Percentiles rank a stretch among this genome's conserved stretches.
Evolutionary conservation across 345 rosid species (phyloP).

Genomic region (Hibiscus syriacus): DNA sequence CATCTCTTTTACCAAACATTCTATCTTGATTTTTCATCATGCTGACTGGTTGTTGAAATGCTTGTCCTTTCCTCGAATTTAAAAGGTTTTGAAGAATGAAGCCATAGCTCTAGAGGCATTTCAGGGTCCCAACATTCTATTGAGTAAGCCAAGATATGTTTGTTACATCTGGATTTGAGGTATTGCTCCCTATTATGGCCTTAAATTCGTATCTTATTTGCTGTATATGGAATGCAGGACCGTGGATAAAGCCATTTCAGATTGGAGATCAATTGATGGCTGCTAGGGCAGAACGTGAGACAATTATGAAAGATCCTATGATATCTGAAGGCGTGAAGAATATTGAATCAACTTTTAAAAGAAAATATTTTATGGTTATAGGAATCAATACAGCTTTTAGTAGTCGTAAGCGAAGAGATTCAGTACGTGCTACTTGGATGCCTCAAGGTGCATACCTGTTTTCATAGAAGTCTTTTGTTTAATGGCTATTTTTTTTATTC

Average conservation of each 20-base stretch:
- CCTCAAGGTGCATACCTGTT: conserved; percentile 57
- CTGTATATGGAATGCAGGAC: conserved; percentile 30
- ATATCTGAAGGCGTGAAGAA: conserved; percentile 16
- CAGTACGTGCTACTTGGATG: conserved; percentile 90
- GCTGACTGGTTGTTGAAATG: background rate
- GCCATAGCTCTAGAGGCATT: conserved; percentile 23
- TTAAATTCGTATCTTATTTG: background rate
- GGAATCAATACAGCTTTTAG: conserved; percentile 90
- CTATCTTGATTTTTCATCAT: background rate
- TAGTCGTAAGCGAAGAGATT: conserved; percentile 77
- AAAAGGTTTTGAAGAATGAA: conserved; percentile 28
- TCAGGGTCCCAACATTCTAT: conserved; percentile 19
- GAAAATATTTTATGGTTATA: conserved; percentile 70
- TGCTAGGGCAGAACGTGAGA: conserved; percentile 37
- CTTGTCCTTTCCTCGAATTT: conserved; percentile 11
- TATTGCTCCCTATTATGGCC: background rate
- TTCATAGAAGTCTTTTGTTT: background rate
- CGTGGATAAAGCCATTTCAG: conserved; percentile 35
- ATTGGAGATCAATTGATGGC: conserved; percentile 39
- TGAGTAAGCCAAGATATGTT: conserved; percentile 23
- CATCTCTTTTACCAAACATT: background rate
- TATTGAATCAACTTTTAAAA: conserved; percentile 14
- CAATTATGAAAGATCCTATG: conserved; percentile 12
- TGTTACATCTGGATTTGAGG: background rate
- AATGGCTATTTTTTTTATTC: background rate